These are phyloP conservation scores for Chlorella sp. DNA, from an alignment of 139 green algal genomes.

Conservation along the genomic window DNA sequence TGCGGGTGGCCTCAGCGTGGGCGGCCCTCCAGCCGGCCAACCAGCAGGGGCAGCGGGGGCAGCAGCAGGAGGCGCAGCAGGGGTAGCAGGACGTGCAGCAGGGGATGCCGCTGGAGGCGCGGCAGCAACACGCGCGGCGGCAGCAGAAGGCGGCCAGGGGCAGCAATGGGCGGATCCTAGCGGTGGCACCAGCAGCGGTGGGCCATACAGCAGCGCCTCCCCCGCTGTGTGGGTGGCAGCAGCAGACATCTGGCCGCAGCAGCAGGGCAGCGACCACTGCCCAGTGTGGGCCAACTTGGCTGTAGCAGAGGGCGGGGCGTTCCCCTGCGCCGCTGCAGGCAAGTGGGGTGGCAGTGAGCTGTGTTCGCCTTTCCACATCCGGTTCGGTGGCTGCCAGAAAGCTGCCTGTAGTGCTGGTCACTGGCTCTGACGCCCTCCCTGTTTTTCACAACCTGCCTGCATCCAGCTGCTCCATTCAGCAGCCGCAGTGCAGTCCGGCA, in stretches of 20 bases:
- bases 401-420: too few species aligned
- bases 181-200: not conserved
- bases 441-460: too few species aligned
- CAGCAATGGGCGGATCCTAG: not conserved
- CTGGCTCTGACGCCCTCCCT: too few species aligned
- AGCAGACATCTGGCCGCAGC: slow-evolving; percentile 62
- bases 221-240: slow-evolving; percentile 4
- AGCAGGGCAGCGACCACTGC: slow-evolving; percentile 80
- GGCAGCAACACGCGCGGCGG: not conserved
- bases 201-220: not conserved
- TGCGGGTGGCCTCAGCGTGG: slow-evolving; percentile 34
- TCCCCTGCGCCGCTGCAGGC: slow-evolving; percentile 26
- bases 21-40: not conserved
- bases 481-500: too few species aligned
- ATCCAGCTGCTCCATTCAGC: too few species aligned
- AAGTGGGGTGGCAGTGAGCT: too few species aligned
- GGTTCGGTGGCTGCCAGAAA: too few species aligned
- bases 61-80: slow-evolving; percentile 1
- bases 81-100: not conserved
- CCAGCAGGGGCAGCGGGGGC: not conserved
- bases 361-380: too few species aligned
- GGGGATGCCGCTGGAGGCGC: not conserved
- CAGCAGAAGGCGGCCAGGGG: not conserved
- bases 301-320: not conserved
- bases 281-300: slow-evolving; percentile 62